Conservation (phyloP, 2,329 filamentous ascomycete species). For the Furcasterigmium furcatum region DNA sequence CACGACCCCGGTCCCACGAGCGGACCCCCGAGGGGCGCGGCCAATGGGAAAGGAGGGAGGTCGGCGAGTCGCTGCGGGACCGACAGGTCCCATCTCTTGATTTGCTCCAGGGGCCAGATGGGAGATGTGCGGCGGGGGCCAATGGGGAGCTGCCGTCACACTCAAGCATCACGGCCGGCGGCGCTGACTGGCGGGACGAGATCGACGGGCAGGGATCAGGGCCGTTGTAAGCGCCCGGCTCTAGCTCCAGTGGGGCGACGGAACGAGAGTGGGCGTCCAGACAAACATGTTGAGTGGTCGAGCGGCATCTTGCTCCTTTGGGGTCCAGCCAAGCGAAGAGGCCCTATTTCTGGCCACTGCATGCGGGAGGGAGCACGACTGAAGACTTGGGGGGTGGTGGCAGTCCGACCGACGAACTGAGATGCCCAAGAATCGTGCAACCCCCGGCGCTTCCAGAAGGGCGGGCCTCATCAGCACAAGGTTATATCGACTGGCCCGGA, state of each 20-base stretch:
- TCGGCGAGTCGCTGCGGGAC: constrained; percentile 11
- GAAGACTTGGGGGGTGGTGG: no score
- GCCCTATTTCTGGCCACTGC: no score
- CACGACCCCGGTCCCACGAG: no score
- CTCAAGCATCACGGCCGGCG: neutral
- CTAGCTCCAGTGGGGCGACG: neutral
- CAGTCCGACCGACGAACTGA: no score
- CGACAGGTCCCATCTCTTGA: constrained; percentile 2
- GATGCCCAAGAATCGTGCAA: no score
- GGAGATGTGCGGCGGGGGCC: neutral
- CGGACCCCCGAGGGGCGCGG: neutral
- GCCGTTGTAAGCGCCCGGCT: constrained; percentile 11
- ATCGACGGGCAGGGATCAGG: constrained; percentile 7
- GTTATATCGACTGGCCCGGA: no score
- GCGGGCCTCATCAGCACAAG: no score
- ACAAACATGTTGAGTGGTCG: no score
- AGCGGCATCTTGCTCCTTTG: no score
- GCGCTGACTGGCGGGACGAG: constrained; percentile 7
- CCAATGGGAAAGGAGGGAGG: constrained; percentile 1
- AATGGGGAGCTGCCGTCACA: constrained; percentile 3
- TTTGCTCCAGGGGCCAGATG: neutral
- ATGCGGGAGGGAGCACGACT: no score
- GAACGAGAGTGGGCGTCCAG: neutral
- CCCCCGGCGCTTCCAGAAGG: no score
- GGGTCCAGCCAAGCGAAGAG: no score